Base-by-base conservation (phyloP, 768 basidiomycete species). In the Amanita thiersii region DNA sequence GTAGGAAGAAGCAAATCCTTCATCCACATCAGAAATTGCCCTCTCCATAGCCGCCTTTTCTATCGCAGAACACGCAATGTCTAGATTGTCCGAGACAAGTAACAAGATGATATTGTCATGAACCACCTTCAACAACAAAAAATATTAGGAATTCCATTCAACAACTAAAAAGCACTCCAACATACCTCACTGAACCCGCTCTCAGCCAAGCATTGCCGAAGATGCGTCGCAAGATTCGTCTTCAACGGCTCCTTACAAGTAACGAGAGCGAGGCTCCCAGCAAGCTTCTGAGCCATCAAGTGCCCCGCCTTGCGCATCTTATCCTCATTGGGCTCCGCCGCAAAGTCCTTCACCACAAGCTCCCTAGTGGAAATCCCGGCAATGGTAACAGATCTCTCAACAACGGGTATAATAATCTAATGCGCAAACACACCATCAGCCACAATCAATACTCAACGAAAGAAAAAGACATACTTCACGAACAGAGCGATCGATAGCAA, bases 11-110 rank as follows among this genome's bases (percentile, higher is more conserved):
- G 76, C 70, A 47, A 99, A 88, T 17, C 78, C 81, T 47, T 94
- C 91, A 56, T 99, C 96, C 5, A 96, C 86, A 52, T 98, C 96
- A 3, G 79, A 74, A 39, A 90, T 77, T 5, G 93, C 93, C 45
- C 90, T 79, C 53, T 98, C 93, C 86, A 96, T 96, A 0, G 96
- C 96, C 4, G 93, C 93, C 53, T 90, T 93, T 63, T 97, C 92
- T 48, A 99, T 93, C 6, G 91, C 88, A 40, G 78, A 75, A 56
- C 94, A 98, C 11, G 94, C 94, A 34, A 88, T 70, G 32, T 98
- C 93, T 38, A 96, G 70, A 53, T 99, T 98, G 51, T 97, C 93
- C 45, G 81, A 76, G 10, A 93, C 90, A 28, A 98, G 72, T 23
- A 93, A 68, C 5, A 72, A 60, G 37, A 88, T 65, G 23, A 88